Conservation (phyloP, 2,329 filamentous ascomycete genomes). For the Aureobasidium subglaciale region DNA sequence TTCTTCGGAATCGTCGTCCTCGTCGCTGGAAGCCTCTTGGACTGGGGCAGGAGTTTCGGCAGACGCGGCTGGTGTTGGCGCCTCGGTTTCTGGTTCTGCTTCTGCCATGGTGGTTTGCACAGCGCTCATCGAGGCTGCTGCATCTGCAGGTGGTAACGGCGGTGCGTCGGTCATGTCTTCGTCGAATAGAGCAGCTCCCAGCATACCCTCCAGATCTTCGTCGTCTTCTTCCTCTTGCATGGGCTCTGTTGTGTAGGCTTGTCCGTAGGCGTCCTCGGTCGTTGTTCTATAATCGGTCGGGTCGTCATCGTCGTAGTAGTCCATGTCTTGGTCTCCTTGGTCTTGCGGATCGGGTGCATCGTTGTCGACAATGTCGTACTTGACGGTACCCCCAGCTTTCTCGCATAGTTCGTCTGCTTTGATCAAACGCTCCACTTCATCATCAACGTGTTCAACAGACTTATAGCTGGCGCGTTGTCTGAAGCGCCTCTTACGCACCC, state of each 20-base stretch:
- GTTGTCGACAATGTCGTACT: constrained; percentile 43
- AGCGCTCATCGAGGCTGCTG: constrained; percentile 33
- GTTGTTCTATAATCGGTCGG: constrained; percentile 29
- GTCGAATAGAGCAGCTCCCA: constrained; percentile 24
- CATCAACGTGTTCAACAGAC: constrained; percentile 78
- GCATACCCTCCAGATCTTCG: constrained; percentile 24
- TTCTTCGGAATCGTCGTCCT: constrained; percentile 20
- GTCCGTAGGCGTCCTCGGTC: constrained; percentile 27
- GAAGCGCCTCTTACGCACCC: constrained; percentile 74
- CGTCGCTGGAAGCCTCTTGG: constrained; percentile 18
- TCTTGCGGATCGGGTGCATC: constrained; percentile 34
- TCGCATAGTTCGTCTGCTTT: constrained; percentile 53
- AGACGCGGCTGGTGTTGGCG: constrained; percentile 20
- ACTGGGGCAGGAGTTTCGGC: constrained; percentile 23
- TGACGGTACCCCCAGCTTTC: constrained; percentile 47
- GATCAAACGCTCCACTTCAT: constrained; percentile 67
- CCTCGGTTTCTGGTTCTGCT: constrained; percentile 8
- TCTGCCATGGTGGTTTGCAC: constrained; percentile 25
- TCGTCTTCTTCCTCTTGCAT: constrained; percentile 40
- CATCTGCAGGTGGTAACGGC: constrained; percentile 18
- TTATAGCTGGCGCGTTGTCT: constrained; percentile 74
- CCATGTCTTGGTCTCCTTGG: constrained; percentile 35
- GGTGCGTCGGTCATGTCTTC: constrained; percentile 28
- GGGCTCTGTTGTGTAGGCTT: constrained; percentile 25
- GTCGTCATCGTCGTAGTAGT: constrained; percentile 30